Base-by-base conservation (phyloP, 1,284 basidiomycete genomes). In the Cutaneotrichosporon mucoides region DNA sequence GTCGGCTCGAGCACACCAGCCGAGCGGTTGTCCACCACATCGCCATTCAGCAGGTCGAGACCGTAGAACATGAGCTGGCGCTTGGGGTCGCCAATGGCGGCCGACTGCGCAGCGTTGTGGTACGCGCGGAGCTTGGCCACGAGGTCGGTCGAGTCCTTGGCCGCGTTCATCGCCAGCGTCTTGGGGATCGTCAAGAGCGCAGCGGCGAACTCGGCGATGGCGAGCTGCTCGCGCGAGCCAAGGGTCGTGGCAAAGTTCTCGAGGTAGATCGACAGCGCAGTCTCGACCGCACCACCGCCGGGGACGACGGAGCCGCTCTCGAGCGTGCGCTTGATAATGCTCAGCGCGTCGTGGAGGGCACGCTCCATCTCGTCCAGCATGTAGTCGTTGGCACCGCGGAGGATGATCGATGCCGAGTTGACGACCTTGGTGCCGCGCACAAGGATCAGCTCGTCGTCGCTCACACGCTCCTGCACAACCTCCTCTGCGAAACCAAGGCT, bases 331-430 rank as follows among this genome's bases (percentile, higher is more conserved):
- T 99, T 99, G 81, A 99, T 91, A 69, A 98, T 86, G 45, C 89
- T 94, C 58, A 99, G 80, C 0, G 91, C 90, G 78, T 99, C 96
- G 76, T 99, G 96, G 68, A 99, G 79, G 0, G 92, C 87, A 40
- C 96, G 84, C 81, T 99, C 96, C 96, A 99, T 99, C 82, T 99
- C 96, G 78, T 99, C 96, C 66, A 99, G 81, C 88, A 99, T 92
- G 79, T 97, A 99, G 80, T 99, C 96, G 79, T 99, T 99, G 43
- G 96, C 96, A 58, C 96, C 96, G 60, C 96, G 86, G 63, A 99
- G 81, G 61, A 99, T 86, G 73, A 99, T 90, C 43, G 94, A 97
- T 33, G 90, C 83, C 16, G 92, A 94, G 81, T 82, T 94, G 75
- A 98, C 94, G 40, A 93, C 88, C 81, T 96, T 99, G 57, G 95